Evolutionary conservation across 306 rosid genomes (phyloP), one percentile per base, ranked within the genome.

Genomic region (Prosopis cineraria): DNA sequence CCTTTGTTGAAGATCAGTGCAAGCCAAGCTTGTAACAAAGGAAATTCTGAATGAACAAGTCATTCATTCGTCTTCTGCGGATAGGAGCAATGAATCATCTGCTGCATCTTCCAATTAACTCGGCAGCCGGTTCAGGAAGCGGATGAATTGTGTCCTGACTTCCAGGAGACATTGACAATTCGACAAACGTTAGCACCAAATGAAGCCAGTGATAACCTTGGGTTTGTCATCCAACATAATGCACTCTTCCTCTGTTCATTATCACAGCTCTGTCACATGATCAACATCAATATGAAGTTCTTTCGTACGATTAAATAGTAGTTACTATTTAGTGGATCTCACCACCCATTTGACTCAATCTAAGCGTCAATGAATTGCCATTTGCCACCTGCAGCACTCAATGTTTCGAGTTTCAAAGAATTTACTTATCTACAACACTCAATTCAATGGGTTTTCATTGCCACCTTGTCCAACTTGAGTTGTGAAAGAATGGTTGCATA

Each of bases 11-110:
- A 17, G 22, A 47, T 47, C 0, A 13, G 10, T 31, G 68, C 10
- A 33, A 17, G 43, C 27, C 25, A 62, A 81, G 59, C 88, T 78
- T 16, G 62, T 29, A 12, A 13, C 20, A 43, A 27, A 43, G 37
- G 37, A 2, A 5, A 41, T 68, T 25, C 43, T 37, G 13, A 3
- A 6, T 14, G 37, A 43, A 68, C 56, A 12, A 39, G 55, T 14
- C 37, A 33, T 22, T 14, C 37, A 33, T 22, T 20, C 25, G 36
- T 20, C 73, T 13, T 24, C 37, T 13, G 6, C 16, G 19, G 25
- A 64, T 37, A 7, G 70, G 14, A 33, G 33, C 6, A n/a, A 6
- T 13, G 20, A 10, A 66, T 19, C 16, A 34, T 19, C 45, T 1
- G 11, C 34, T 34, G 2, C 16, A 16, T 64, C 44, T 34, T 50